These are phyloP conservation scores for Naganishia sp. DNA, from an alignment of 1,284 basidiomycete species.

Conservation along the genomic window DNA sequence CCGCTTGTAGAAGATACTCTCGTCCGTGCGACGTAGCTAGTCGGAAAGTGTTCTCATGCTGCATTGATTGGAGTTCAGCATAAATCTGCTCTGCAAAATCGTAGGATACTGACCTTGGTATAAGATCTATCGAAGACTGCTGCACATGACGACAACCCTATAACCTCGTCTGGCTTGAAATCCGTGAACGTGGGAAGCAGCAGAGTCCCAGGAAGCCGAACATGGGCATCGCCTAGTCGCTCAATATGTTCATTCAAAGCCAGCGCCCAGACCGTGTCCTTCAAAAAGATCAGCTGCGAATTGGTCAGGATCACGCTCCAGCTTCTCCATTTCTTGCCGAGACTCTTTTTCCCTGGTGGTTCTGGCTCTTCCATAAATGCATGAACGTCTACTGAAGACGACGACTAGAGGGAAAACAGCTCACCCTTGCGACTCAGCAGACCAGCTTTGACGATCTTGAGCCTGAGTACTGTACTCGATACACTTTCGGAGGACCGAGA, in stretches of 20 bases:
- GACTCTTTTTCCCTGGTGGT: constrained; percentile 73
- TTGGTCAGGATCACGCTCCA: constrained; percentile 85
- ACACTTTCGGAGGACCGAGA: constrained; percentile 32
- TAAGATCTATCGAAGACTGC: constrained; percentile 79
- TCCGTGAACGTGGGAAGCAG: constrained; percentile 61
- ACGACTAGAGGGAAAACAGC: constrained; percentile 19
- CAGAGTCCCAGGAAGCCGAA: constrained; percentile 36
- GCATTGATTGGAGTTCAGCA: background rate
- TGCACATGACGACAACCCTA: constrained; percentile 74
- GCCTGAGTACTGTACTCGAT: constrained; percentile 43
- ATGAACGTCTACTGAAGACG: constrained; percentile 29
- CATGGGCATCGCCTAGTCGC: constrained; percentile 27
- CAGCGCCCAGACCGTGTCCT: constrained; percentile 71
- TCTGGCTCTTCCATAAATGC: constrained; percentile 63
- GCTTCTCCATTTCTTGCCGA: constrained; percentile 80
- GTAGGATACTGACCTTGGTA: constrained; percentile 61
- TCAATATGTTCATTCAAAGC: constrained; percentile 62
- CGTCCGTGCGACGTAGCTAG: constrained; percentile 74
- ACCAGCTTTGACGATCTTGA: constrained; percentile 82
- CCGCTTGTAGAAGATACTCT: constrained; percentile 77
- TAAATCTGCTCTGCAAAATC: constrained; percentile 17
- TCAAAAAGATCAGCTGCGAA: constrained; percentile 89
- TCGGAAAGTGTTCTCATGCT: constrained; percentile 75
- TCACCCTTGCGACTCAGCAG: constrained; percentile 72
- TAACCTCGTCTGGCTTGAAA: constrained; percentile 82